Evolutionary conservation across 495 filamentous ascomycete genomes (phyloP), one percentile per base, ranked within the genome.

Genomic region (Neurospora sp.): DNA sequence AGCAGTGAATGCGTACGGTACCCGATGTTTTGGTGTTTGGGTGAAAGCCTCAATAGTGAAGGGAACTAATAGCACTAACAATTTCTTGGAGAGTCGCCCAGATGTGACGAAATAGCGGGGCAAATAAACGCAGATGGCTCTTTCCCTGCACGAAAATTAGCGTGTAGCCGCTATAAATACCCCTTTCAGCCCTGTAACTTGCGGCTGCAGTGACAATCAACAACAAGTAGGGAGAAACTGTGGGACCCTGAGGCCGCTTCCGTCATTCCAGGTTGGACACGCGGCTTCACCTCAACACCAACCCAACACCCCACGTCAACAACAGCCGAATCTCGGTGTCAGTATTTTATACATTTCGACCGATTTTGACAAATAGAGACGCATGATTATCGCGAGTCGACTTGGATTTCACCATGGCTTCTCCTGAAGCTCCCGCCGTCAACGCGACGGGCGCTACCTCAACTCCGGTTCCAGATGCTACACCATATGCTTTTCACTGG

Each of bases 391-490:
- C 31, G 53, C 53, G 6, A 16, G 22, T 35, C 14, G 6, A 35
- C 2, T 18, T 1, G 53, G 27, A 37, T 66, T 18, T 18, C 14
- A 66, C 27, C 44, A 78, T 78, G 77, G 71, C 77, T 70, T 72
- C 53, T 66, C 53, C 75, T 18, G 69, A 71, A 14, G 40, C 72
- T 40, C 38, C 70, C 9, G 71, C 73, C 5, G 38, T 48, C 46
- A 69, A 69, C n/a, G 38, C 70, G 35, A 61, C 73, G 3, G 72
- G 70, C 12, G 35, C 61, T 27, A 42, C 40, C n/a, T 39, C 72
- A 41, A 69, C 70, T 10, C 42, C 72, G 11, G 66, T 27, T 20
- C 39, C 72, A 37, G 46, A 20, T 71, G 14, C 69, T 16, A 7
- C 59, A 3, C 70, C 72, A 8, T 39, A 59, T 3, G 7, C 69